Percentiles rank a stretch among this genome's conserved stretches.
These are phyloP conservation scores for Trichomonas vaginalis DNA, from an alignment of 208 protist species.

Conservation along the genomic window DNA sequence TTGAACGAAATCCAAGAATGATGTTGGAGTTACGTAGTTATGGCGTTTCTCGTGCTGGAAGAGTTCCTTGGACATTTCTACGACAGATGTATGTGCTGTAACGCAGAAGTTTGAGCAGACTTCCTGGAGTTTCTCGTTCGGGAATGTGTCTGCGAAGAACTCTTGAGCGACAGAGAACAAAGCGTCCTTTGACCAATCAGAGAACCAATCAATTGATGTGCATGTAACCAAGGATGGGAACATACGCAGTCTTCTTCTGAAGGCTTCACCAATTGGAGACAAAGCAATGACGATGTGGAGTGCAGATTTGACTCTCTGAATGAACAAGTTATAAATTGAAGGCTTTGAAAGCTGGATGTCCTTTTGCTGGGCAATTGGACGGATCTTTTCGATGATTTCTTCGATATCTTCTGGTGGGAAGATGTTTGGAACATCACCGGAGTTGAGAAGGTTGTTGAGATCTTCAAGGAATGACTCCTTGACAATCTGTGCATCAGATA, in stretches of 20 bases:
- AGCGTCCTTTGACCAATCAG: slow-evolving; percentile 59
- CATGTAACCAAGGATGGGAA: slow-evolving; percentile 92
- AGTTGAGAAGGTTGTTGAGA: slow-evolving; percentile 90
- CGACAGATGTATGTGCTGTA: slow-evolving; percentile 71
- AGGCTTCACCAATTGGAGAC: slow-evolving; percentile 76
- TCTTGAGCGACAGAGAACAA: slow-evolving; percentile 63
- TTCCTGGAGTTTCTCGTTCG: not conserved
- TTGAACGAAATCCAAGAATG: slow-evolving; percentile 80
- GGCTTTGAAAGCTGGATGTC: slow-evolving; percentile 66
- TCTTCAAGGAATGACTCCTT: slow-evolving; percentile 90
- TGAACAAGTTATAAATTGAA: slow-evolving; percentile 71
- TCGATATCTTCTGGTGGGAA: slow-evolving; percentile 74
- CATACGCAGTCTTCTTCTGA: slow-evolving; percentile 77
- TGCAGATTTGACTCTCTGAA: slow-evolving; percentile 66
- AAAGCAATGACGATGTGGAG: slow-evolving; percentile 85
- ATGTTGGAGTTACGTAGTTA: slow-evolving; percentile 95
- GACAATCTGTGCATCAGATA: slow-evolving; percentile 88
- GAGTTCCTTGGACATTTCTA: slow-evolving; percentile 60
- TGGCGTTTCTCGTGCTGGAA: slow-evolving; percentile 65
- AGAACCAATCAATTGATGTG: slow-evolving; percentile 96
- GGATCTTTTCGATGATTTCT: slow-evolving; percentile 68
- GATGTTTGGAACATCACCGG: slow-evolving; percentile 87
- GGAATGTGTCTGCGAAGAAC: not conserved
- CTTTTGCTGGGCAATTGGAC: slow-evolving; percentile 65
- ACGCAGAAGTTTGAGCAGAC: slow-evolving; percentile 59